Evolutionary conservation across 2,329 filamentous ascomycete genomes (phyloP), one percentile per base, ranked within the genome.

Genomic region (Hymenoscyphus fructigenus): DNA sequence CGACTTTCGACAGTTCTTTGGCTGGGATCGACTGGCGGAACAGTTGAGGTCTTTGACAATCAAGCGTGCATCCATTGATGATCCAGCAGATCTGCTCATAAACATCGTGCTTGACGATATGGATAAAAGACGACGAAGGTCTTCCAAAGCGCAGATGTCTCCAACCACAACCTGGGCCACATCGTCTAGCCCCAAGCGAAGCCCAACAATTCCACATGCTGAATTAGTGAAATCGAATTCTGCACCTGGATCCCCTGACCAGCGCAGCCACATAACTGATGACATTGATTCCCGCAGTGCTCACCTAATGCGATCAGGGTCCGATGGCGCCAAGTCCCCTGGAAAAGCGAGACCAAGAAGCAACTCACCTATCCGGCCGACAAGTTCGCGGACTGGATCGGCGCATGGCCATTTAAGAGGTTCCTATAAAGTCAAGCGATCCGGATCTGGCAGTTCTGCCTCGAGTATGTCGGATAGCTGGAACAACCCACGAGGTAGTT

Each of bases 41-140:
- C 93, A 97, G 77, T 81, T 99, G 68, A 89, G 93, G 66, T 96
- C 92, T 67, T 82, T 99, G 69, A 95, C 91, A 2, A 82, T 99
- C 69, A 97, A 93, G 79, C 88, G 93, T 71, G 94, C 91, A 63
- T 88, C 89, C 68, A 84, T 99, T 56, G 93, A 97, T 68, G 93
- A 99, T 74, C 92, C 92, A 3, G 89, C 90, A 20, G 95, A 98
- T 75, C 85, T 99, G 47, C 82, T 98, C 58, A 91, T 95, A 68
- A 90, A 96, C 72, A 96, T 99, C 71, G 93, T 99, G 29, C 80
- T 99, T 66, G 95, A 99, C 75, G 95, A 99, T 74, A 95, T 96
- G 84, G 94, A 98, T 77, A 95, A 92, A 79, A 86, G 95, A 69
- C 88, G 94, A 28, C 88, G 92, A 66, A 88, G 95, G 60, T 96